These are phyloP conservation scores for Aspergillus incahuasiensis DNA, from an alignment of 495 filamentous ascomycete genomes.

Conservation along the genomic window DNA sequence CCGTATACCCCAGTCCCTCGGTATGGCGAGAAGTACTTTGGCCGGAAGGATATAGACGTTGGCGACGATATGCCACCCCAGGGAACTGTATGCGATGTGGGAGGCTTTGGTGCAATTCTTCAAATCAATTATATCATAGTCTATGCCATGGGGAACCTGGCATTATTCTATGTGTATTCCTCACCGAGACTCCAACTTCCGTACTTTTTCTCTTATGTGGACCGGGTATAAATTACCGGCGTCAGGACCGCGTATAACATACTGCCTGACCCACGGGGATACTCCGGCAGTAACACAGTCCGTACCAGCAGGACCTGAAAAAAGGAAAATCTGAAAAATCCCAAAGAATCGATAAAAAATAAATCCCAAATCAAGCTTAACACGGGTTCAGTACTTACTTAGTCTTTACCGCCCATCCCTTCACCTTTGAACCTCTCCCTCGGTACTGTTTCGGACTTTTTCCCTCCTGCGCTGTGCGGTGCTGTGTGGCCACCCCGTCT, in stretches of 20 bases:
- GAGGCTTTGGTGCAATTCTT: too few relatives aligned
- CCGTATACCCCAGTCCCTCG: neutral
- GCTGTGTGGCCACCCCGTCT: slow-evolving; percentile 19
- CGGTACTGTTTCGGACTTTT: slow-evolving; percentile 24
- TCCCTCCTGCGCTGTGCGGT: neutral
- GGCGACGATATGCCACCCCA: too few relatives aligned
- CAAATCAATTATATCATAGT: too few relatives aligned
- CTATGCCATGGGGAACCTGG: too few relatives aligned
- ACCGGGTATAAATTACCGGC: slow-evolving; percentile 22
- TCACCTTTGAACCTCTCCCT: slow-evolving; percentile 22
- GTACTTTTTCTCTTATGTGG: slow-evolving; percentile 26
- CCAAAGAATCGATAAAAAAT: slow-evolving; percentile 12
- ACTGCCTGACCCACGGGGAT: slow-evolving; percentile 26
- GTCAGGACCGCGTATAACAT: slow-evolving; percentile 24
- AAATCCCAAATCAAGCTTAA: slow-evolving; percentile 14
- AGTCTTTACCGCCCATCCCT: slow-evolving; percentile 23
- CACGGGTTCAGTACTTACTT: slow-evolving; percentile 12
- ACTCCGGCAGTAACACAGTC: slow-evolving; percentile 28
- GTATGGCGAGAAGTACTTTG: too few relatives aligned
- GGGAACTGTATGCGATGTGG: too few relatives aligned
- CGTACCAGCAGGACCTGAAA: neutral
- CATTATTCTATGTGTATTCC: neutral
- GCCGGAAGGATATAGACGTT: too few relatives aligned
- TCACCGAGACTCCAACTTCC: slow-evolving; percentile 9
- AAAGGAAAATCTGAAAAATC: slow-evolving; percentile 12